Evolutionary conservation across 2,329 filamentous ascomycete genomes (phyloP), one percentile per base, ranked within the genome.

Genomic region (Aspergillus intermedius): DNA sequence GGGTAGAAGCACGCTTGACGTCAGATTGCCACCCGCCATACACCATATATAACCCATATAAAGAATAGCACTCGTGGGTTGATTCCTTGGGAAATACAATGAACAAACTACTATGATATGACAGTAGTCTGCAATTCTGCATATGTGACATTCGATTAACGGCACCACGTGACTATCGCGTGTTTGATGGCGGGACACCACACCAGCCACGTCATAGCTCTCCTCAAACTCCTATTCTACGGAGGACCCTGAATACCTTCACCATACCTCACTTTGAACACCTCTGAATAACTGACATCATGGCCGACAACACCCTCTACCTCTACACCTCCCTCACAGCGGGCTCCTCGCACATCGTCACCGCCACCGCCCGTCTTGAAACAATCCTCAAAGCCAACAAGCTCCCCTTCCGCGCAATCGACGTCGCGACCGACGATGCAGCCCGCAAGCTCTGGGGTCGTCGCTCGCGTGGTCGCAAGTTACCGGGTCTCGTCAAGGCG

Each of bases 251-350:
- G 15, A 35, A 35, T n/a, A n/a, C 15, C 32, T 17, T 17, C 34
- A 35, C 34, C n/a, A 40, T 32, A 40, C 23, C 45, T 10, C 5
- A 21, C 15, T 42, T 32, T 42, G 42, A 39, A 7, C 22, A 30
- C 17, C 19, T 19, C n/a, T 40, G n/a, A 19, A 12, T 40, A 21
- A 19, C 5, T 10, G 37, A 40, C 37, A 61, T n/a, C 44, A 67
- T 70, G 68, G 59, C 69, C 42, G 71, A 73, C 51, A 80, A 85
- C 44, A 76, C 84, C 23, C 83, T 98, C 54, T 98, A 93, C 75
- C 86, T 98, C 61, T 96, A 94, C 74, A 97, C 93, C 52, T 97
- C 91, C 46, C 79, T 98, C 48, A 97, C 93, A 17, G 88, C 93
- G 50, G 93, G 93, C 55, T 95, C 90, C 37, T 95, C 90, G 21